Percentiles rank a stretch among this genome's conserved stretches.
phyloP scores from a whole-genome alignment of 2,329 filamentous ascomycete species.

The Phialemonium atrogriseum region DNA sequence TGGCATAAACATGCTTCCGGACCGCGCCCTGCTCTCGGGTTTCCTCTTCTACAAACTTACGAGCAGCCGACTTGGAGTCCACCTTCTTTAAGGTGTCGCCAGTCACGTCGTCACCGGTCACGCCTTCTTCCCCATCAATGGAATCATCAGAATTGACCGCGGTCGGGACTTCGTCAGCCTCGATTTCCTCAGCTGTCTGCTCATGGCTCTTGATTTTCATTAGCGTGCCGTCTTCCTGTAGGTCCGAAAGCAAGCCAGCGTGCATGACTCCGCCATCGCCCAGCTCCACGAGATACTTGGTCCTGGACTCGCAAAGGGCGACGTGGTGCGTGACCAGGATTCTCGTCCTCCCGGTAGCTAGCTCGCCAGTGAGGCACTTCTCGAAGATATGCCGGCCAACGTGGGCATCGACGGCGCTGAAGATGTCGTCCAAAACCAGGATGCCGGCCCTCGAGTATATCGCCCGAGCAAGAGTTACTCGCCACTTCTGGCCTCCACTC shows the following conservation, averaged over 20 bases:
- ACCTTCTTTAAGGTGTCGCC: conserved; percentile 38
- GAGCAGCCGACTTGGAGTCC: conserved; percentile 40
- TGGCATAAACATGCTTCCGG: conserved; percentile 55
- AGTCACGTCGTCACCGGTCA: conserved; percentile 23
- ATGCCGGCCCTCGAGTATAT: conserved; percentile 73
- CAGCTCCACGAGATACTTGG: conserved; percentile 68
- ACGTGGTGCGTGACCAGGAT: conserved; percentile 79
- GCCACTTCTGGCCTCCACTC: conserved; percentile 77
- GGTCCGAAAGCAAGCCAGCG: conserved; percentile 57
- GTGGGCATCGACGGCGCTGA: conserved; percentile 74
- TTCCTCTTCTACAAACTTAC: conserved; percentile 72
- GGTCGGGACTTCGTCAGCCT: conserved; percentile 42
- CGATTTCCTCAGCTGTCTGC: conserved; percentile 32
- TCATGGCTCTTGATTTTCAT: conserved; percentile 51
- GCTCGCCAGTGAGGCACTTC: conserved; percentile 62
- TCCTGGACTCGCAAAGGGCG: conserved; percentile 58
- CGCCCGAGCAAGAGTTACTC: conserved; percentile 70
- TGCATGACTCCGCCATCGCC: conserved; percentile 58
- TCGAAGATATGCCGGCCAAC: conserved; percentile 75
- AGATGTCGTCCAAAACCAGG: conserved; percentile 74
- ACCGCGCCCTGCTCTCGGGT: conserved; percentile 62
- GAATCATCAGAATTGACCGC: conserved; percentile 47
- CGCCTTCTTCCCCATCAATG: conserved; percentile 31
- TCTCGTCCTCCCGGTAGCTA: conserved; percentile 61
- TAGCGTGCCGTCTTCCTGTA: conserved; percentile 47